Evolutionary conservation across 441 rosid species (phyloP).

Genomic region (Pelargonium citronellum): DNA sequence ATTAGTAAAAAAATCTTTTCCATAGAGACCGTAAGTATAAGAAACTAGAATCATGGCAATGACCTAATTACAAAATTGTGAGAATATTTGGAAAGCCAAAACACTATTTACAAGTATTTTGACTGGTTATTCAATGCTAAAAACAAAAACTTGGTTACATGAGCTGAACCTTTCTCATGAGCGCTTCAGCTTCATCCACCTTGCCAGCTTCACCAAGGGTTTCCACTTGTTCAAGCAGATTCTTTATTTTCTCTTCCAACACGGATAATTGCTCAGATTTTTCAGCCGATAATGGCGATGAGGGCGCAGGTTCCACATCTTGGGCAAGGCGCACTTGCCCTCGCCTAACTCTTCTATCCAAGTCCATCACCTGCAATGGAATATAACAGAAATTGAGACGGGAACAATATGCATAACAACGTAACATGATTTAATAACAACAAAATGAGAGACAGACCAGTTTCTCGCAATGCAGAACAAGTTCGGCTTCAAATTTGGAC

Average conservation of each 20-base stretch:
- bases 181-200: constrained; percentile 98
- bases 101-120: neutral
- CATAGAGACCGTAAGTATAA: neutral
- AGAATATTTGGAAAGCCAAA: neutral
- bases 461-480: constrained; percentile 84
- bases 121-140: neutral
- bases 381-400: neutral
- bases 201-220: constrained; percentile 94
- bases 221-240: constrained; percentile 89
- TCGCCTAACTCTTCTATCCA: constrained; percentile 92
- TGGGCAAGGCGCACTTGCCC: constrained; percentile 91
- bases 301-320: constrained; percentile 71
- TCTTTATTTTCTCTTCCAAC: constrained; percentile 85
- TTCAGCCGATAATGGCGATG: constrained; percentile 63
- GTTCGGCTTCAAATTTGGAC: constrained; percentile 87
- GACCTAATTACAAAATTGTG: neutral
- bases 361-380: constrained; percentile 65
- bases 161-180: constrained; percentile 80
- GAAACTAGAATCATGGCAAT: neutral
- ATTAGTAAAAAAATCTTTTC: neutral
- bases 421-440: neutral
- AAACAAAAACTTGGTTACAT: neutral
- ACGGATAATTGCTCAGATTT: constrained; percentile 77
- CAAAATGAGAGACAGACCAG: constrained; percentile 41
- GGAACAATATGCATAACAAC: neutral